Base-by-base conservation (phyloP, 23 red algal genomes). In the Cyanidiococcus yangmingshanensis region DNA sequence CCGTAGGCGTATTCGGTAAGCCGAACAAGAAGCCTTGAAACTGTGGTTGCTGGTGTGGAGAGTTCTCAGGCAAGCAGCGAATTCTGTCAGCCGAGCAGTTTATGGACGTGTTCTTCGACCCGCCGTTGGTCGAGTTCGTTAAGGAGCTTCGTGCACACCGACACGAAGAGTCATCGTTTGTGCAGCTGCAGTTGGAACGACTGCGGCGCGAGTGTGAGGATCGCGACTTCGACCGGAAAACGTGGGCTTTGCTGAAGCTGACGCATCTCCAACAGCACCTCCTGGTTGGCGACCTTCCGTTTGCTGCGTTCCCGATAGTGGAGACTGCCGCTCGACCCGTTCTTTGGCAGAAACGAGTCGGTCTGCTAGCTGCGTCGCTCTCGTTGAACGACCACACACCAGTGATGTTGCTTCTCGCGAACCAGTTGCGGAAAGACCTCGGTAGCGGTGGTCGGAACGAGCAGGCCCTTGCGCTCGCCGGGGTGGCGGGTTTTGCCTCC, bases 201-300 rank as follows among this genome's bases (percentile, higher is more conserved):
- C 86, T 91, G 54, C 81, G 67, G 0, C 63, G 68, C 36, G 94
- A 98, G 82, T 89, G 88, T 39, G 41, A 85, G 31, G 79, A 82
- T 57, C 41, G 79, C 39, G 94, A 98, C 29, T 33, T 83, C 2
- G 71, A 68, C 29, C 79, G 77, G 35, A 98, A 98, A 78, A 82
- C 86, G 1, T 89, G 76, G 32, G 87, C 82, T 36, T 78, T 98
- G 51, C 75, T 98, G 41, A 98, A 98, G 83, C 77, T 91, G 41
- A 91, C 89, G 2, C 86, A 96, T 76, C 80, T 95, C 27, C 24
- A 95, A 76, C 79, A 90, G 77, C 93, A 97, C 68, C 85, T 95
- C 82, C 82, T 95, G 74, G 87, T 84, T 1, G 67, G 85, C 57
- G 79, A 40, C 37, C 67, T 89, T 0, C 74, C 57, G 12, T 84